Conservation (phyloP, 805 yeast genomes). For the Helenozyma rhizophorensis region DNA sequence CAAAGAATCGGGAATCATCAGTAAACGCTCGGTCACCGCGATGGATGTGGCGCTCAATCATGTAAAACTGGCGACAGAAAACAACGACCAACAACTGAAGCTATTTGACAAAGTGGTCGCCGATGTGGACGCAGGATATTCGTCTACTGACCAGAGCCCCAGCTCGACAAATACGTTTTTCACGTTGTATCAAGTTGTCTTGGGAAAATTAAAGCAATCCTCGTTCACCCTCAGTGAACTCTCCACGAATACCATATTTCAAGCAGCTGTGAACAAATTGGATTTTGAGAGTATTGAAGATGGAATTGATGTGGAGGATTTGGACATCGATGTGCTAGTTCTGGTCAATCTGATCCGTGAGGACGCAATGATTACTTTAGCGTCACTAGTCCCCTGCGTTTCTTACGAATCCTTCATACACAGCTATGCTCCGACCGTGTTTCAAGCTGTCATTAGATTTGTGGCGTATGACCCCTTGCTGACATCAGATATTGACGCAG, state of each 20-base stretch:
- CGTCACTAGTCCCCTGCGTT: slow-evolving; percentile 23
- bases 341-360: slow-evolving; percentile 47
- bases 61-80: slow-evolving; percentile 7
- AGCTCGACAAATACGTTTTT: slow-evolving; percentile 1
- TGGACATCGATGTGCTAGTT: slow-evolving; percentile 42
- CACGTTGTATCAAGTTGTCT: slow-evolving; percentile 9
- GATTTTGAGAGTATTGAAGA: slow-evolving; percentile 1
- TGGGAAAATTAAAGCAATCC: slow-evolving; percentile 3
- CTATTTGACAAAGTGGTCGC: slow-evolving; percentile 8
- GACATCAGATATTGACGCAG: slow-evolving; percentile 11
- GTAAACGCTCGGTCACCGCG: slow-evolving; percentile 48
- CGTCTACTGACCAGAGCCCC: background rate
- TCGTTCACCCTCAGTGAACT: background rate
- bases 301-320: slow-evolving; percentile 22
- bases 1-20: slow-evolving; percentile 39
- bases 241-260: slow-evolving; percentile 5
- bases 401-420: slow-evolving; percentile 9
- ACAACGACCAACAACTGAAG: slow-evolving; percentile 1
- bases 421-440: slow-evolving; percentile 9
- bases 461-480: slow-evolving; percentile 30
- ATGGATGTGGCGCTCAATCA: slow-evolving; percentile 27
- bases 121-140: background rate
- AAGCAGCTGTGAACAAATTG: slow-evolving; percentile 3
- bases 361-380: slow-evolving; percentile 43
- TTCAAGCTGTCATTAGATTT: slow-evolving; percentile 20